Evolutionary conservation across 306 rosid genomes (phyloP).

Genomic region (Acacia acuminata): DNA sequence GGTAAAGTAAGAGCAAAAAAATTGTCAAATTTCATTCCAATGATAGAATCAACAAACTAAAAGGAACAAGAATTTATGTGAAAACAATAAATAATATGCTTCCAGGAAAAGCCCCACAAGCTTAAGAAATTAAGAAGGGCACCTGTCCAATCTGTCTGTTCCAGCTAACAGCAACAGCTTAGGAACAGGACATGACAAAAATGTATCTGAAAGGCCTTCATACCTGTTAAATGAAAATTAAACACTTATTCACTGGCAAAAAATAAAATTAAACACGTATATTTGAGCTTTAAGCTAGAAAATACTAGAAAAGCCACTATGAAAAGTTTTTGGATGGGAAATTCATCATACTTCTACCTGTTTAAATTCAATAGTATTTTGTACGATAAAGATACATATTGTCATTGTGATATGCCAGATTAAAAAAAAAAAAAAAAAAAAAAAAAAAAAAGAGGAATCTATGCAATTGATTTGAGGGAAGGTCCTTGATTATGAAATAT

Average conservation of each 20-base stretch:
- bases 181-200: conserved; percentile 78
- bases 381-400: conserved; percentile 17
- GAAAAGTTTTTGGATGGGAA: not conserved
- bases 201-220: conserved; percentile 94
- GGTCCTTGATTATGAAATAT: not conserved
- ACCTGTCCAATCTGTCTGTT: conserved; percentile 98
- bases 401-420: not conserved
- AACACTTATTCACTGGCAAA: not conserved
- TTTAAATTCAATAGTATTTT: conserved; percentile 24
- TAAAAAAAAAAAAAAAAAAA: not conserved
- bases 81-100: conserved; percentile 16
- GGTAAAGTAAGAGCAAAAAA: not conserved
- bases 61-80: not conserved
- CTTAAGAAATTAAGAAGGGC: conserved; percentile 18
- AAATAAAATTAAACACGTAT: not conserved
- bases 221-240: conserved; percentile 60
- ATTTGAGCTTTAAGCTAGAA: conserved; percentile 1
- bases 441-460: not conserved
- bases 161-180: conserved; percentile 95
- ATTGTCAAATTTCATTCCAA: conserved; percentile 8
- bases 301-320: conserved; percentile 7
- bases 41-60: conserved; percentile 5
- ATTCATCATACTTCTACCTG: conserved; percentile 17
- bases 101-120: conserved; percentile 6
- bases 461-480: not conserved